These are phyloP conservation scores for Vitis hybrid DNA, from an alignment of 177 flowering plant species.

Conservation along the genomic window DNA sequence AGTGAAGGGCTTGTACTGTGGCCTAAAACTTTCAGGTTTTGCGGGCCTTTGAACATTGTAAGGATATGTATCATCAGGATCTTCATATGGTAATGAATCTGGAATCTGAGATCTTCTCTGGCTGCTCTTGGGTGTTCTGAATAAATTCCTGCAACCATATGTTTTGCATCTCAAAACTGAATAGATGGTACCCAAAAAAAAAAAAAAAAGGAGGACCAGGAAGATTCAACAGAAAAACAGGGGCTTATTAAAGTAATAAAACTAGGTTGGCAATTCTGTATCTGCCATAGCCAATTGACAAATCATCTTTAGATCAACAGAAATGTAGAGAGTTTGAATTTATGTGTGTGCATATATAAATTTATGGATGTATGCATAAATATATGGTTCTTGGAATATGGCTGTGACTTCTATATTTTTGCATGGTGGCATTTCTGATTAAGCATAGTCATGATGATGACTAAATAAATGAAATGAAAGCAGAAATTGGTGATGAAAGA, in stretches of 20 bases:
- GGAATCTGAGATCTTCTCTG: conserved; percentile 20
- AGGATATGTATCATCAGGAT: conserved; percentile 23
- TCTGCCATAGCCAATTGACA: neutral
- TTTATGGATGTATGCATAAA: no score
- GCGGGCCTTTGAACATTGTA: conserved; percentile 15
- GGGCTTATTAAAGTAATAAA: neutral
- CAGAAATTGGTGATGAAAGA: neutral
- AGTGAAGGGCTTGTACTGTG: conserved; percentile 15
- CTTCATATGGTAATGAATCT: conserved; percentile 23
- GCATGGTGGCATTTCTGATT: no score
- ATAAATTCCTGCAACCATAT: conserved; percentile 32
- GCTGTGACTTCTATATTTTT: no score
- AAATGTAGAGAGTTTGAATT: neutral
- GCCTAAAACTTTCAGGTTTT: conserved; percentile 10
- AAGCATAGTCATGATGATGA: neutral
- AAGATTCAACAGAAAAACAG: neutral
- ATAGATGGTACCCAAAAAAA: neutral
- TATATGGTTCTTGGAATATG: no score
- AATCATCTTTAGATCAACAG: neutral
- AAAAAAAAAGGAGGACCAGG: neutral
- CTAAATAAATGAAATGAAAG: neutral
- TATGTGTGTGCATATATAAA: no score
- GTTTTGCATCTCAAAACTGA: neutral
- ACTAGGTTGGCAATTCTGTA: neutral
- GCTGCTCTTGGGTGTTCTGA: conserved; percentile 16